phyloP scores from a whole-genome alignment of 2,329 filamentous ascomycete genomes.

The Fusarium penzigii region DNA sequence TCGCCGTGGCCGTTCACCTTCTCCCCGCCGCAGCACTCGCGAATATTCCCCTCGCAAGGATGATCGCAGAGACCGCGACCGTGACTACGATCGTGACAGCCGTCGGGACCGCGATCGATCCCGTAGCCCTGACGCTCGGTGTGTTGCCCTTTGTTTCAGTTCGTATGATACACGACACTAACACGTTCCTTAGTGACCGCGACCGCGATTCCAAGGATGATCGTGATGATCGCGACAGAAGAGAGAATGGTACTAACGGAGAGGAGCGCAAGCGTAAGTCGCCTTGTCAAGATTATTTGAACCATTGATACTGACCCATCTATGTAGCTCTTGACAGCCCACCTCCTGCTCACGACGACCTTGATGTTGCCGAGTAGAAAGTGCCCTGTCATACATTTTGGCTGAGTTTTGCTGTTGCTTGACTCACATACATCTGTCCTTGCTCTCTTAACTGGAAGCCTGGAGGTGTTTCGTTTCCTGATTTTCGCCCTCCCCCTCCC shows the following conservation, averaged over 20 bases:
- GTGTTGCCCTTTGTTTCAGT: too few species aligned
- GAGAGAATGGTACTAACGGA: slow-evolving; percentile 77
- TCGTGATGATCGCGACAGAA: slow-evolving; percentile 71
- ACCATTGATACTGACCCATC: slow-evolving; percentile 21
- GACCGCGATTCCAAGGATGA: slow-evolving; percentile 63
- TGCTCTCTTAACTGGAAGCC: slow-evolving; percentile 21
- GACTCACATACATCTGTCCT: slow-evolving; percentile 25
- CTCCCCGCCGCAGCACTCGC: slow-evolving; percentile 73
- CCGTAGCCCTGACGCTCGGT: slow-evolving; percentile 68
- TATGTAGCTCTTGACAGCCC: slow-evolving; percentile 69
- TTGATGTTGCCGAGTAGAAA: slow-evolving; percentile 83
- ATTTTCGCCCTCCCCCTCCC: slow-evolving; percentile 7
- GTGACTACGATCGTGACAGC: slow-evolving; percentile 75
- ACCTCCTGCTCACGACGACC: slow-evolving; percentile 84
- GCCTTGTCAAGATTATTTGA: background rate
- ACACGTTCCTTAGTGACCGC: slow-evolving; percentile 44
- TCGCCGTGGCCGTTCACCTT: slow-evolving; percentile 72
- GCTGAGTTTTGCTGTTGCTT: slow-evolving; percentile 10
- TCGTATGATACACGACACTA: slow-evolving; percentile 2
- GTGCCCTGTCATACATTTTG: slow-evolving; percentile 3
- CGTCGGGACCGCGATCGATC: slow-evolving; percentile 77
- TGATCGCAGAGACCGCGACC: slow-evolving; percentile 78
- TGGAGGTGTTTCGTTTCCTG: background rate
- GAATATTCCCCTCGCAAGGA: slow-evolving; percentile 90
- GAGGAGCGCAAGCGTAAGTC: slow-evolving; percentile 85